Evolutionary conservation across 202 grass and related monocot species (phyloP).

Genomic region (Alloteropsis angusta): DNA sequence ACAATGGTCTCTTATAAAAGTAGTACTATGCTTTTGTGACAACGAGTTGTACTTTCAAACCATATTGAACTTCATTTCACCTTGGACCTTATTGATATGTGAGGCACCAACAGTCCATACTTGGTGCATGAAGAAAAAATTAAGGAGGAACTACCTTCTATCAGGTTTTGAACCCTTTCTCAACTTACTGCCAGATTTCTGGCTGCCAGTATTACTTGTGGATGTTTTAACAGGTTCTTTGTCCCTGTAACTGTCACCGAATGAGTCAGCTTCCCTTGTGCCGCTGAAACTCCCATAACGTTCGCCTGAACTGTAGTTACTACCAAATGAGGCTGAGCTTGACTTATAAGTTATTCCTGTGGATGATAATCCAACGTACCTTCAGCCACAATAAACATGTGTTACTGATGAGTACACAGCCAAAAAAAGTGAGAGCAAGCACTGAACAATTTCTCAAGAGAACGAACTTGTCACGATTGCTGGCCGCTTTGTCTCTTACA

Average conservation of each 20-base stretch:
- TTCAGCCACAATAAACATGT: slow-evolving; percentile 45
- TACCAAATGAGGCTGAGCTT: slow-evolving; percentile 58
- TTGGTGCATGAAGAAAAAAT: slow-evolving; percentile 1
- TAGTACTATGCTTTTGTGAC: slow-evolving; percentile 9
- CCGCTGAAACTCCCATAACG: slow-evolving; percentile 78
- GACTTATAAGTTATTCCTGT: slow-evolving; percentile 82
- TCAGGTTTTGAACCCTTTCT: slow-evolving; percentile 34
- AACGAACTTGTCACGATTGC: slow-evolving; percentile 88
- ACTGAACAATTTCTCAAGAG: slow-evolving; percentile 13
- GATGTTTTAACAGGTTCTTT: slow-evolving; percentile 53
- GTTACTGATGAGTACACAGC: background rate
- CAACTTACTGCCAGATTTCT: slow-evolving; percentile 46
- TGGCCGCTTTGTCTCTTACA: slow-evolving; percentile 76
- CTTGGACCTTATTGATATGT: background rate
- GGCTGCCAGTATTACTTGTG: slow-evolving; percentile 26
- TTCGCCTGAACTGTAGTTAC: slow-evolving; percentile 56
- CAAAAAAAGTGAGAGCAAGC: background rate
- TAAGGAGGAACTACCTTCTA: slow-evolving; percentile 48
- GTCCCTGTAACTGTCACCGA: slow-evolving; percentile 47
- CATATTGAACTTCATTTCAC: slow-evolving; percentile 7
- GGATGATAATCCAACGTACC: slow-evolving; percentile 91
- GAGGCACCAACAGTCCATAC: background rate
- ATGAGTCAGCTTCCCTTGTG: slow-evolving; percentile 62
- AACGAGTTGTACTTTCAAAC: background rate
- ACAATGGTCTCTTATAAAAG: slow-evolving; percentile 4